These are phyloP conservation scores for Thraustochytrium sp. DNA, from an alignment of 352 stramenopile genomes.

Conservation along the genomic window DNA sequence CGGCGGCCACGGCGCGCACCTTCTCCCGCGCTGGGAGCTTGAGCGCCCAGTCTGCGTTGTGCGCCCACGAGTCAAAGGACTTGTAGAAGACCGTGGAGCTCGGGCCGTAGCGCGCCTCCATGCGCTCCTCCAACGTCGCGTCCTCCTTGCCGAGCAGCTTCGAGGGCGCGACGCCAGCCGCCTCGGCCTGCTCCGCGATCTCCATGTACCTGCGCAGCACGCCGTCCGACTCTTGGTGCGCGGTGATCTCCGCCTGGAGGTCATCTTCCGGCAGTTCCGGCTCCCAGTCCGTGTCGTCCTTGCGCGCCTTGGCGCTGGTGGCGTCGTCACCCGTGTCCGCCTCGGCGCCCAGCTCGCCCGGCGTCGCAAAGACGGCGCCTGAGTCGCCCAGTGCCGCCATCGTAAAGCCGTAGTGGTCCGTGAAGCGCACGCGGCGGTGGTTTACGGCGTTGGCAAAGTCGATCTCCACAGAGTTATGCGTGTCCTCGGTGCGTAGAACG, in stretches of 20 bases:
- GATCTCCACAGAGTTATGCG: slow-evolving; percentile 51
- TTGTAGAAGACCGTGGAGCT: slow-evolving; percentile 33
- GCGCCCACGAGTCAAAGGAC: slow-evolving; percentile 46
- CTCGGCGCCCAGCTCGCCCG: not conserved
- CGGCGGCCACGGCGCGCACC: slow-evolving; percentile 47
- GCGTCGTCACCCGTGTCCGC: not conserved
- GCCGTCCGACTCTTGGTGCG: not conserved
- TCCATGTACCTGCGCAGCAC: not conserved
- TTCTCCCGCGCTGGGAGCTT: slow-evolving; percentile 48
- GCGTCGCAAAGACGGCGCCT: slow-evolving; percentile 43
- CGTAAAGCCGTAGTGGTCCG: slow-evolving; percentile 44
- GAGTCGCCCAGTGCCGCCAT: slow-evolving; percentile 37
- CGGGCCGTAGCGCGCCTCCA: slow-evolving; percentile 1
- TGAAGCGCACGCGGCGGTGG: slow-evolving; percentile 42
- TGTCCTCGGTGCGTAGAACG: slow-evolving; percentile 8
- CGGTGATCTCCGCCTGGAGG: not conserved
- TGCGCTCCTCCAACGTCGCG: not conserved
- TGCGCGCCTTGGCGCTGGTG: not conserved
- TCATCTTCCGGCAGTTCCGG: not conserved
- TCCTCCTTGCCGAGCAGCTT: not conserved
- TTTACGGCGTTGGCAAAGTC: slow-evolving; percentile 48
- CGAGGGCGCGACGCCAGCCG: not conserved
- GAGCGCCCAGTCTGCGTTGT: slow-evolving; percentile 18
- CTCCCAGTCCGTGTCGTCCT: slow-evolving; percentile 15
- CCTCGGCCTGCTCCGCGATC: not conserved